phyloP scores from a whole-genome alignment of 345 rosid species.

The Adansonia digitata region DNA sequence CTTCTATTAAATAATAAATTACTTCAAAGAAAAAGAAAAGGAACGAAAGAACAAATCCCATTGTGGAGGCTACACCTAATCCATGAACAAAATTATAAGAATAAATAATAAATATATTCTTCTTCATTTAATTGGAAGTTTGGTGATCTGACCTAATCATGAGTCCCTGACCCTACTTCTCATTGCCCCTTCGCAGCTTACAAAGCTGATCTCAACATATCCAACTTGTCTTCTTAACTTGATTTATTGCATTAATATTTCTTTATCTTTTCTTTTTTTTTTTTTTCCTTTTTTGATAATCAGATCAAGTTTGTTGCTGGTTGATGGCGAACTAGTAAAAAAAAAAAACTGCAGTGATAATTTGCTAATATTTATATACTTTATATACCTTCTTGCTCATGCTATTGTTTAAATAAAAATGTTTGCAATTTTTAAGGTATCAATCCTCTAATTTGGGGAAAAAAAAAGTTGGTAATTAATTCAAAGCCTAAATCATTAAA shows the following conservation, averaged over 20 bases:
- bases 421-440: neutral
- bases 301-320: neutral
- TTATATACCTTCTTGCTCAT: neutral
- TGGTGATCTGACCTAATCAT: conserved; percentile 12
- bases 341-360: no score
- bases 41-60: neutral
- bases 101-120: neutral
- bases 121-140: neutral
- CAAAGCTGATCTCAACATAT: conserved; percentile 14
- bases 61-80: neutral
- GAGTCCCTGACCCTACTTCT: neutral
- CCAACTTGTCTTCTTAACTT: conserved; percentile 2
- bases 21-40: neutral
- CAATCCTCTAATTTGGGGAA: neutral
- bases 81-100: neutral
- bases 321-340: no score
- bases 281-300: neutral
- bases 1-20: neutral
- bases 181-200: conserved; percentile 21
- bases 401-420: neutral
- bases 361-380: no score
- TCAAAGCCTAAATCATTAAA: neutral
- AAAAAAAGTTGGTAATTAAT: neutral
- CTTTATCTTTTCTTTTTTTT: neutral
- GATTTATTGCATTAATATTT: neutral